Base-by-base conservation (phyloP, 169 alveolate species). In the Cryptosporidium meleagridis region DNA sequence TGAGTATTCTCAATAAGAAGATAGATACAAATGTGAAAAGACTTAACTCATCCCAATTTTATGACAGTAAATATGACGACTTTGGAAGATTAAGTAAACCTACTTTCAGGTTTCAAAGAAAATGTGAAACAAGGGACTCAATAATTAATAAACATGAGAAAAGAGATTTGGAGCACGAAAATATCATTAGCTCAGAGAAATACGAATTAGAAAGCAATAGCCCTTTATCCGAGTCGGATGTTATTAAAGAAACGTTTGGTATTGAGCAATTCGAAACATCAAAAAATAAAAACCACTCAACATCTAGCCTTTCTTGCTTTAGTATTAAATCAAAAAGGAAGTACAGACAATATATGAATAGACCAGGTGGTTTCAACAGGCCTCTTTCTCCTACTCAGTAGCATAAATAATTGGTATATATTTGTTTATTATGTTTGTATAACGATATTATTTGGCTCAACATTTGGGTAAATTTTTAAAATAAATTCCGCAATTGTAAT, bases 281-380 rank as follows among this genome's bases (percentile, higher is more conserved):
- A 35, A 94, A 95, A 44, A 94, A 93, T 69, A 92, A 93, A 70
- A 94, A 93, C 41, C 98, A 96, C 91, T 84, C 93, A 26, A 70
- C 85, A 35, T 80, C 96, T 7, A 97, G 94, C 84, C 85, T 93
- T 52, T 94, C 96, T n/a, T 96, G 95, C 10, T 95, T 94, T 39
- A 95, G 94, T 67, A 92, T 93, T 59, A 93, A 94, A 37, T 93
- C 98, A 58, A 95, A 93, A 75, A 94, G 98, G 59, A 94, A 95
- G 72, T 96, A 96, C 87, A 87, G 98, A 44, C 98, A 96, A 86
- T 96, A 96, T 86, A 96, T 96, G 98, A 96, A 96, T 92, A 91
- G 98, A 37, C 92, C 96, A 29, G 98, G 98, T 18, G 98, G 98
- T 21, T 96, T 96, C 91, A 96, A 96, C 69, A 85, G 98, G 12